Percentiles rank a stretch among this genome's conserved stretches.
These are phyloP conservation scores for Hanseniaspora jakobsenii DNA, from an alignment of 805 yeast genomes.

Conservation along the genomic window DNA sequence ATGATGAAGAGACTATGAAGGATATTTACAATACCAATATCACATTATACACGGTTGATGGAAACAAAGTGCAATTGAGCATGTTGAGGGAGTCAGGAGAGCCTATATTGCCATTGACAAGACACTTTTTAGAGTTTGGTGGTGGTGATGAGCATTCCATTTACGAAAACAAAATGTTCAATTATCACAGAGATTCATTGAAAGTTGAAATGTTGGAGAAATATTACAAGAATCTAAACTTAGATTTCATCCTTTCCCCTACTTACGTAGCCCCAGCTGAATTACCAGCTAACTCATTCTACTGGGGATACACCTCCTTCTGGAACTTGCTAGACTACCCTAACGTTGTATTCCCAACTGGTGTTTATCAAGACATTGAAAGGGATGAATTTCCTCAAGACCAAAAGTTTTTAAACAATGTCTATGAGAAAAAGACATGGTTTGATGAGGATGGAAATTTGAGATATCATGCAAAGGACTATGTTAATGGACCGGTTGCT, in stretches of 20 bases:
- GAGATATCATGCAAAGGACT: constrained; percentile 28
- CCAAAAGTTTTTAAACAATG: constrained; percentile 18
- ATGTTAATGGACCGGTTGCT: constrained; percentile 38
- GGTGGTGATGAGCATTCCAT: constrained; percentile 40
- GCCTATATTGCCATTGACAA: constrained; percentile 51
- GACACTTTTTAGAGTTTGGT: constrained; percentile 49
- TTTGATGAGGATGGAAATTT: constrained; percentile 18
- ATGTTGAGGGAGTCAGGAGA: constrained; percentile 53
- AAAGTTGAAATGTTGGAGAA: constrained; percentile 34
- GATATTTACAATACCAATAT: constrained; percentile 18
- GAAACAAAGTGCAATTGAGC: constrained; percentile 45
- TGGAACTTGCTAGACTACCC: constrained; percentile 67
- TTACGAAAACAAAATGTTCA: constrained; percentile 45
- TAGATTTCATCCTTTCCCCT: constrained; percentile 60
- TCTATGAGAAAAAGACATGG: constrained; percentile 23
- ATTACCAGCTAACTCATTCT: constrained; percentile 45
- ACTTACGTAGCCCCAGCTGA: constrained; percentile 64
- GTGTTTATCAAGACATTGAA: constrained; percentile 44
- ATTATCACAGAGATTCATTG: constrained; percentile 43
- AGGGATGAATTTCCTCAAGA: constrained; percentile 34
- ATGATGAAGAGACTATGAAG: constrained; percentile 21
- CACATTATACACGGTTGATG: constrained; percentile 51
- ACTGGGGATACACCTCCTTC: constrained; percentile 72
- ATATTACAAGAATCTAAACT: constrained; percentile 18
- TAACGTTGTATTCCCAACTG: constrained; percentile 50